Base-by-base conservation (phyloP, 441 rosid genomes). In the Aquilaria agallochum region DNA sequence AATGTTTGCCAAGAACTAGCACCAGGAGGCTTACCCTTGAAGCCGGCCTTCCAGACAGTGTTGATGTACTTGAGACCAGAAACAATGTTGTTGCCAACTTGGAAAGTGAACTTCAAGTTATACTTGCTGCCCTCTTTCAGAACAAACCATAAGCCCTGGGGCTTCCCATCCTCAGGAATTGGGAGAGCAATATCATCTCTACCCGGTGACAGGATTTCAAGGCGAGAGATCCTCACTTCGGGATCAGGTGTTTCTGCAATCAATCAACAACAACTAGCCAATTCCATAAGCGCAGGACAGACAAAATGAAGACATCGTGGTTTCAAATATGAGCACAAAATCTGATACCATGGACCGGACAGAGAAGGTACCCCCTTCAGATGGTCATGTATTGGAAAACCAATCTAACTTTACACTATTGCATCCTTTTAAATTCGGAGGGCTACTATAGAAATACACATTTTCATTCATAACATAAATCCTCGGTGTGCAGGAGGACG, bases 41-140 rank as follows among this genome's bases (percentile, higher is more conserved):
- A 66, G 55, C 81, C 80, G 0, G 88, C 68, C 76, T 83, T 83
- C 85, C 85, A 83, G 11, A 83, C 85, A 9, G 83, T 78, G 47
- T 80, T 80, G 53, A 69, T 71, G 34, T 83, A 80, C 13, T 78
- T 75, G 55, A 83, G 81, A 20, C 85, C 83, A 0, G 85, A 72
- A 20, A 83, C 81, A 2, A 71, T 72, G 20, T 75, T 78, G 67
- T 78, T 76, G 67, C 68, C 68, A 67, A 83, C 88, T 33, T 50
- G 66, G 52, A 83, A 80, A 40, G 74, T 65, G 77, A 83, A 80
- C 48, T 74, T 76, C 44, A 81, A 80, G 8, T 60, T 73, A 65
- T 73, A 80, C 46, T 58, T 68, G 42, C 68, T 67, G 47, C 88
- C 85, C 80, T 83, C 85, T 47, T 76, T 83, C 45, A 83, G 62